Evolutionary conservation across 169 alveolate genomes (phyloP), one percentile per base, ranked within the genome.

Genomic region (Plasmodium billcollinsi): DNA sequence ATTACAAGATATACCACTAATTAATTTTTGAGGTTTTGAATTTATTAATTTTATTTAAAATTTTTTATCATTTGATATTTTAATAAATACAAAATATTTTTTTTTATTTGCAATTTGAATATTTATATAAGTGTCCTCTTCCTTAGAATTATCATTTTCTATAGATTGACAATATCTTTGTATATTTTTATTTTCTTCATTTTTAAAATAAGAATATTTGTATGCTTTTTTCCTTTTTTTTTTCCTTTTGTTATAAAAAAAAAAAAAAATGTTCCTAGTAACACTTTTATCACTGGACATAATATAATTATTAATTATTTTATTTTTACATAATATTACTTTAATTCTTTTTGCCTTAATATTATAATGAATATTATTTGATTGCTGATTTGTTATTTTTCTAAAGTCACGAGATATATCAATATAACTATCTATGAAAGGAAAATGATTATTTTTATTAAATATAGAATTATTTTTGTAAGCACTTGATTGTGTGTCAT

Each of bases 21-120:
- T 54, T 59, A 80, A 61, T 47, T 45, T 47, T 61, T 54, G 67
- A 18, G 90, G 90, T 66, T 66, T 80, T 45, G 76, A 62, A 21
- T 56, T 69, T 29, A 67, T 69, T 59, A 80, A 50, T 62, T 59
- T 80, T 71, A 54, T 69, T 80, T 67, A 66, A 26, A 80, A 80
- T 49, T 67, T 66, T 24, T 54, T 11, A 50, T 80, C 20, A 43
- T 80, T 59, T 0, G 90, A 80, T 14, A 61, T 67, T 67, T 69
- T 26, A 7, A 80, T 69, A 58, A 52, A 80, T 33, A 80, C 24
- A 61, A 80, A 80, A 47, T 54, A 61, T 21, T 20, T 47, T 39
- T 26, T 6, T 24, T 47, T 67, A 43, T 43, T 76, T 20, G 12
- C 11, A 24, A 21, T 29, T 20, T 69, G 15, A 6, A 24, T 61